Percentiles rank a stretch among this genome's conserved stretches.
These are phyloP conservation scores for Fusarium graminum DNA, from an alignment of 2,329 filamentous ascomycete genomes.

Conservation along the genomic window DNA sequence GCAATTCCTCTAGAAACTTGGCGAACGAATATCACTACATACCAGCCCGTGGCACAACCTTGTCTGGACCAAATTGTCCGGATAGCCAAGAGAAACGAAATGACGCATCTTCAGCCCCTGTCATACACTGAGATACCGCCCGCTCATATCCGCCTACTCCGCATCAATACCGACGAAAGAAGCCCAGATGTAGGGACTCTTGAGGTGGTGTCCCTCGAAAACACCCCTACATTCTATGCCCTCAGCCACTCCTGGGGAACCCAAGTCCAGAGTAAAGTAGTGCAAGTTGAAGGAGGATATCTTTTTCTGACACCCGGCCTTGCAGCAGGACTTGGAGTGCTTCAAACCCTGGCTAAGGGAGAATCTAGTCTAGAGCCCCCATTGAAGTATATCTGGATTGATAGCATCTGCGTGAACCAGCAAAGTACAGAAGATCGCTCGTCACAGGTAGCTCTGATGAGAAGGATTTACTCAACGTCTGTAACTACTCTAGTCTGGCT, in stretches of 20 bases:
- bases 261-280: neutral
- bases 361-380: neutral
- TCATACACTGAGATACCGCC: neutral
- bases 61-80: neutral
- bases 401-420: neutral
- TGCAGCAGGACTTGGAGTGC: neutral
- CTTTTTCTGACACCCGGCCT: neutral
- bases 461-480: neutral
- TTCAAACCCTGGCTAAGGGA: neutral
- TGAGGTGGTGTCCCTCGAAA: neutral
- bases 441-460: constrained; percentile 1
- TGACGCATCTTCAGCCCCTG: neutral
- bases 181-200: neutral
- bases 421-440: constrained; percentile 3
- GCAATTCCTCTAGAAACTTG: neutral
- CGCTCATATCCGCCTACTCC: neutral
- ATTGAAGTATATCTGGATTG: constrained; percentile 3
- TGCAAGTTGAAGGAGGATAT: neutral
- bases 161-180: neutral
- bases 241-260: constrained; percentile 10
- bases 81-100: neutral
- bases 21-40: no score
- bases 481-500: neutral
- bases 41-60: no score
- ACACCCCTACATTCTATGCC: constrained; percentile 2